Conservation (phyloP, 163 green algal species). For the Coccomyxa subellipsoidea region DNA sequence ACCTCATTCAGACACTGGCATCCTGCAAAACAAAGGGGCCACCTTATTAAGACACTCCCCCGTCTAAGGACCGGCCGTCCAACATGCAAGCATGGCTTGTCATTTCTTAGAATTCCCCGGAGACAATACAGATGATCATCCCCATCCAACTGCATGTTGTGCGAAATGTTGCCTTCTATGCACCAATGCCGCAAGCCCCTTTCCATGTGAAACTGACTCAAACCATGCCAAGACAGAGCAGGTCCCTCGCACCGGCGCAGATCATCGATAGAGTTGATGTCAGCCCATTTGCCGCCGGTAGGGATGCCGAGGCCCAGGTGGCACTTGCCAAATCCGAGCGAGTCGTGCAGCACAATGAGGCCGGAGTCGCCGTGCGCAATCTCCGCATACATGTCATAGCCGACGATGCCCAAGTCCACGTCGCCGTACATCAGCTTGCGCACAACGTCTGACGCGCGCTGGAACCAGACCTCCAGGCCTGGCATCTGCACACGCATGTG, state of each 20-base stretch:
- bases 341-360: slow-evolving; percentile 90
- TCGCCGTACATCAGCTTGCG: slow-evolving; percentile 82
- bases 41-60: no score
- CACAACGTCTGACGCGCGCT: slow-evolving; percentile 68
- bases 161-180: no score
- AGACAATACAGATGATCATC: no score
- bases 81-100: no score
- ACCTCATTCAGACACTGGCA: no score
- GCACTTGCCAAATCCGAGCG: slow-evolving; percentile 92
- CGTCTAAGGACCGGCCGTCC: no score
- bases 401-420: slow-evolving; percentile 97
- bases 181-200: no score
- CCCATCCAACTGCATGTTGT: no score
- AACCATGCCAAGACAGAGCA: neutral
- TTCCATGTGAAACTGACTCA: no score
- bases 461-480: slow-evolving; percentile 76
- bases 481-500: slow-evolving; percentile 63
- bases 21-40: no score
- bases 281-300: slow-evolving; percentile 60
- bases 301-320: slow-evolving; percentile 93
- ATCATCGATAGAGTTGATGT: slow-evolving; percentile 68
- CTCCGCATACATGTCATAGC: slow-evolving; percentile 85
- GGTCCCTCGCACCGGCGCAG: slow-evolving; percentile 30
- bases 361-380: slow-evolving; percentile 46
- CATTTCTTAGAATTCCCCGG: no score